phyloP scores from a whole-genome alignment of 163 green algal genomes.

The Volvox carteri region DNA sequence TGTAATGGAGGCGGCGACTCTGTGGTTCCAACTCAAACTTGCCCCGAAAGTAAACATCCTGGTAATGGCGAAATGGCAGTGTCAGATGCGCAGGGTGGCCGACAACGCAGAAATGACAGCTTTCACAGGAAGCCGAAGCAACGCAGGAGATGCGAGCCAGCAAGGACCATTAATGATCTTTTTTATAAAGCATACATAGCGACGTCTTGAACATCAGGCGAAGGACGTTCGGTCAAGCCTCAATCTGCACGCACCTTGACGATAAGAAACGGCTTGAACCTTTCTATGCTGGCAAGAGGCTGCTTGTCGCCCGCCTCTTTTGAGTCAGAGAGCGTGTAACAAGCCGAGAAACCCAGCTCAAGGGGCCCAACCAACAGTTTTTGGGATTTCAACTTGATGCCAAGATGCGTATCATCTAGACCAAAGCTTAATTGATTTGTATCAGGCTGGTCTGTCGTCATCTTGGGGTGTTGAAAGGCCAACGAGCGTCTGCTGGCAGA shows the following conservation, averaged over 20 bases:
- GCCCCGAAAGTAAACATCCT: constrained; percentile 36
- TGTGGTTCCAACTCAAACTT: constrained; percentile 25
- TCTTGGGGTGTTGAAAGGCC: neutral
- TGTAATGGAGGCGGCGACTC: constrained; percentile 27
- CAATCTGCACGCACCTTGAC: constrained; percentile 8
- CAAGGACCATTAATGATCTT: neutral
- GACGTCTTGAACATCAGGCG: neutral
- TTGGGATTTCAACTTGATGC: constrained; percentile 5
- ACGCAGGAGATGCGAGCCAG: too few species aligned
- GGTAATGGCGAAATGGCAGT: neutral
- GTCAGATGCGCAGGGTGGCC: too few species aligned
- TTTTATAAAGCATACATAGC: too few species aligned
- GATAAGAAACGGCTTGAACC: constrained; percentile 6
- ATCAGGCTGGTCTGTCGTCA: constrained; percentile 10
- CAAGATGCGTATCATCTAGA: constrained; percentile 1
- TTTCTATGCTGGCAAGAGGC: neutral
- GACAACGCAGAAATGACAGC: neutral
- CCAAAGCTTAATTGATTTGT: neutral
- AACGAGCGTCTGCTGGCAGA: neutral
- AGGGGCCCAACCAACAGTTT: constrained; percentile 15
- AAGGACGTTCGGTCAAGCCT: neutral
- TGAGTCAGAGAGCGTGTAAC: neutral
- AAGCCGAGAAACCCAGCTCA: constrained; percentile 22
- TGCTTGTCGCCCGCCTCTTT: neutral
- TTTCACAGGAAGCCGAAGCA: neutral